Base-by-base conservation (phyloP, 139 green algal species). In the Micromonas commoda region DNA sequence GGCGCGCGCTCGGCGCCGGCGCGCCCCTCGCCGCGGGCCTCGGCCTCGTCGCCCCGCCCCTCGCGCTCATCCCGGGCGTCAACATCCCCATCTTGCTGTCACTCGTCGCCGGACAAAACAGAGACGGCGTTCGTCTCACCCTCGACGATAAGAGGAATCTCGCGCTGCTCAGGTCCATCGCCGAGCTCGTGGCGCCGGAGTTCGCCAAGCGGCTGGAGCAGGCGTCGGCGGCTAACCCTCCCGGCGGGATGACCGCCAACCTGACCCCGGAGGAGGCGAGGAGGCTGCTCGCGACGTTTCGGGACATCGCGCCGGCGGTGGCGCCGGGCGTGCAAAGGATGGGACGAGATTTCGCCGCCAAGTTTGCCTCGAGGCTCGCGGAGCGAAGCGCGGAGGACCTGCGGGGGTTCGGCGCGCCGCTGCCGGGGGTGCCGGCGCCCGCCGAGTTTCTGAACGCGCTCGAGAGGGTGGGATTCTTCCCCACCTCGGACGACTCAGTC, bases 91-190 rank as follows among this genome's bases (percentile, higher is more conserved):
- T 69, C 5, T 3, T 78, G 28, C 21, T 69, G 21, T 78, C 72
- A 9, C 6, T 69, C 5, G 23, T 78, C 33, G 72, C 72, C 32
- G 16, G 32, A 4, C 24, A 68, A 20, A 78, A 78, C 5, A 26
- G 53, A 19, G 31, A 68, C n/a, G 53, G n/a, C 20, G 69, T 78
- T 16, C 31, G 26, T 3, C 33, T 78, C 32, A 71, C 72, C 16
- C 31, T 54, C 24, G 72, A 78, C 31, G 72, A 78, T 28, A 78
- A 78, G 72, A 52, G 21, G 61, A 78, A 78, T 6, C 33, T 78
- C 4, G 72, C 72, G 23, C 29, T 78, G 16, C 69, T 69, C n/a
- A 23, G 57, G 4, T 52, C 72, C 20, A 52, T 71, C 33, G 19
- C 53, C 21, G 51, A 51, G 32, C 53, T 78, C 33, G 21, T 78